phyloP scores from a whole-genome alignment of 2,329 filamentous ascomycete species.

The Xylaria sp. region DNA sequence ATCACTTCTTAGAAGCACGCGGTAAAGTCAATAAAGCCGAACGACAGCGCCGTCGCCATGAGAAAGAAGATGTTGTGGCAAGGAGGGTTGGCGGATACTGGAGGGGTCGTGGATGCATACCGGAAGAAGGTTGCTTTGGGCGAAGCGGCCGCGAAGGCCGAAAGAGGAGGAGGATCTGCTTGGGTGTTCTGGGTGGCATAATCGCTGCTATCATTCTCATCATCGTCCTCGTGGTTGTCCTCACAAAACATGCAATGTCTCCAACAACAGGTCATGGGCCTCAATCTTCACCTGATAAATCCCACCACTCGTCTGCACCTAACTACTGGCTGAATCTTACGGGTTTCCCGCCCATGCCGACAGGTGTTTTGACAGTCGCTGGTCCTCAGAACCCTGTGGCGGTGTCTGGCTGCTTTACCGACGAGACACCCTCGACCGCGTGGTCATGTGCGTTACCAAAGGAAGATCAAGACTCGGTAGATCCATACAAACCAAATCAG shows the following conservation, averaged over 20 bases:
- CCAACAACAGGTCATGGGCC: not conserved
- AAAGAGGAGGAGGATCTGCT: slow-evolving; percentile 69
- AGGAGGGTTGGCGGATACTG: slow-evolving; percentile 70
- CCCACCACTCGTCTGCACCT: slow-evolving; percentile 42
- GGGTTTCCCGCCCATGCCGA: slow-evolving; percentile 86
- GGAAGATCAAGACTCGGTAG: slow-evolving; percentile 73
- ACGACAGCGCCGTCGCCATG: slow-evolving; percentile 64
- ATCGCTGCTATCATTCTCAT: slow-evolving; percentile 67
- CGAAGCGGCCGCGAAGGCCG: slow-evolving; percentile 71
- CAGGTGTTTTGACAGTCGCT: slow-evolving; percentile 81
- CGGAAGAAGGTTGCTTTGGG: slow-evolving; percentile 72
- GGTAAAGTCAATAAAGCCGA: slow-evolving; percentile 60
- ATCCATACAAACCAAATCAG: slow-evolving; percentile 72
- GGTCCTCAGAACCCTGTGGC: slow-evolving; percentile 74
- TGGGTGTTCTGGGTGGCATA: slow-evolving; percentile 62
- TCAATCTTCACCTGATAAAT: slow-evolving; percentile 13
- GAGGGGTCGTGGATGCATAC: slow-evolving; percentile 73
- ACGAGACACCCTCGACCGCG: slow-evolving; percentile 68
- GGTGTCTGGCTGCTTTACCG: slow-evolving; percentile 76
- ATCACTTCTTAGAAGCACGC: slow-evolving; percentile 56
- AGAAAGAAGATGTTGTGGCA: slow-evolving; percentile 73
- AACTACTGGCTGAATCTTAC: slow-evolving; percentile 84
- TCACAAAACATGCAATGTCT: slow-evolving; percentile 55
- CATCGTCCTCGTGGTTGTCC: slow-evolving; percentile 67
- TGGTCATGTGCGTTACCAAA: slow-evolving; percentile 92